Base-by-base conservation (phyloP, 352 stramenopile species). In the Pythium chondricola region DNA sequence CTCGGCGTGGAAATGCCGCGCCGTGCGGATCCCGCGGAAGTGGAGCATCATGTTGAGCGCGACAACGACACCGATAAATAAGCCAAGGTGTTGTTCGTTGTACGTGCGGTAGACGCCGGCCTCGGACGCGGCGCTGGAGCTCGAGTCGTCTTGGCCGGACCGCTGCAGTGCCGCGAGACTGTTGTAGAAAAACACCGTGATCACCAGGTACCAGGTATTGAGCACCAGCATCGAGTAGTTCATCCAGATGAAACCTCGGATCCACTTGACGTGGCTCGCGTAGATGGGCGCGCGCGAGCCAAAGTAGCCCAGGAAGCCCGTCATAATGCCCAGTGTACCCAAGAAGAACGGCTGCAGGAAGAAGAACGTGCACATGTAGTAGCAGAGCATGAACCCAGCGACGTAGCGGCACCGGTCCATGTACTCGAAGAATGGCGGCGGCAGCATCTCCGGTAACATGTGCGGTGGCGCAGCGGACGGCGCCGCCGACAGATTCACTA, bases 271-370 rank as follows among this genome's bases (percentile, higher is more conserved):
- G 16, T 75, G 73, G 50, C 65, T 57, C 20, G 63, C 29, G 43
- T 81, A 75, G 37, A 89, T 69, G n/a, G 78, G 78, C 18, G 71
- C 39, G 0, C 78, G 71, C 16, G 73, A 63, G 27, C 75, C 72
- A 41, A 77, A 71, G 63, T 77, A 84, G 13, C 78, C 78, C 13
- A 86, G 56, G 42, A 89, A 81, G 25, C 61, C 73, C 38, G 78
- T 87, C 39, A 82, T 26, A 25, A 88, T 47, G 45, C 78, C 78
- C 24, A 80, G 17, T 24, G 64, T 62, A 20, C 73, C 73, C n/a
- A 88, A 42, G 31, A 86, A 51, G 44, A 88, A 84, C 24, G 78
- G 78, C 56, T 89, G 78, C 37, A 86, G 33, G 52, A 89, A 88
- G 58, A 89, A 59, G 39, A 86, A 79, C 31, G 78, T 86, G 20